Base-by-base conservation (phyloP, 495 filamentous ascomycete genomes). In the Symbiotaphrina buchneri region DNA sequence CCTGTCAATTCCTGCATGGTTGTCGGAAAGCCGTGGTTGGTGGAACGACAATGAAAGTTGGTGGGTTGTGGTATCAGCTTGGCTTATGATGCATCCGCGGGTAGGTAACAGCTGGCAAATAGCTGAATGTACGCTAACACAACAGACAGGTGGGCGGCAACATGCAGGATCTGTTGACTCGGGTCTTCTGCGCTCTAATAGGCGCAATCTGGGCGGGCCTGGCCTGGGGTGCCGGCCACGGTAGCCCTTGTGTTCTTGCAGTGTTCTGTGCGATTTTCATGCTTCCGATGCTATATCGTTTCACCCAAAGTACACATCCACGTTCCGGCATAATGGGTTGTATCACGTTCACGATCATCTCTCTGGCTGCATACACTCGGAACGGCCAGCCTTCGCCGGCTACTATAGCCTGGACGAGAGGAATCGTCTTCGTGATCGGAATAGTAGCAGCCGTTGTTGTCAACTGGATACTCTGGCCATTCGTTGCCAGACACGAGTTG, bases 381-480 rank as follows among this genome's bases (percentile, higher is more conserved):
- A 42, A 42, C 3, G 31, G 39, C 4, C 27, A 30, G 8, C 49
- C 49, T 5, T 49, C 54, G 6, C 39, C 52, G 10, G 41, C 44
- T 10, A 44, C 41, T n/a, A 47, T 63, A 10, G 53, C 61, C 5
- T 60, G 54, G 45, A 56, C 52, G 11, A 44, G 56, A 21, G 63
- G 61, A 3, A 32, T 54, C 3, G 53, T 59, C 2, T 52, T 69
- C 37, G 45, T 65, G 1, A 36, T 61, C 21, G 64, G 64, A 0
- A 51, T 64, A 17, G 51, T 63, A 0, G 49, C 54, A 0, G 56
- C 64, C 2, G 45, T 69, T 11, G 34, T 61, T 1, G 51, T 66
- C 6, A 69, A 67, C 40, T 68, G 63, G 64, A 31, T 63, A 5
- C 47, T 69, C 13, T 69, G 64, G 64, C 64, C 64, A 24, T 69